Evolutionary conservation across 352 stramenopile genomes (phyloP).

Genomic region (Phytophthora idaei): DNA sequence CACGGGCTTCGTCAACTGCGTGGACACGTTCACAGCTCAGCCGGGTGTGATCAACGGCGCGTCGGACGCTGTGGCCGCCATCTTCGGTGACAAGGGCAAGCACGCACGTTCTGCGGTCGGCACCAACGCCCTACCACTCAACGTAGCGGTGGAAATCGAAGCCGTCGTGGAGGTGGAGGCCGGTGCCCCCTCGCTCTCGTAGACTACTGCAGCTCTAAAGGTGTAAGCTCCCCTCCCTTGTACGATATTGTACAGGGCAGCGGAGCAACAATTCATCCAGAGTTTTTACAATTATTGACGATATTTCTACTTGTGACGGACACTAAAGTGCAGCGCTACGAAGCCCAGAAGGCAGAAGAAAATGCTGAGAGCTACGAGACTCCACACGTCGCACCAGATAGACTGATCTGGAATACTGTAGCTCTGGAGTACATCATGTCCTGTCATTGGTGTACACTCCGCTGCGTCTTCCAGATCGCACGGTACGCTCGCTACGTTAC

Average conservation of each 20-base stretch:
- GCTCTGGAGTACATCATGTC: constrained; percentile 45
- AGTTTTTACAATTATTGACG: constrained; percentile 13
- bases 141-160: constrained; percentile 97
- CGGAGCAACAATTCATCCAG: constrained; percentile 15
- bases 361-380: constrained; percentile 43
- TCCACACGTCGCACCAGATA: constrained; percentile 36
- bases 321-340: constrained; percentile 33
- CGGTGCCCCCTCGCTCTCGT: constrained; percentile 33
- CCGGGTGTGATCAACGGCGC: constrained; percentile 96
- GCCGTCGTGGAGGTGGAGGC: constrained; percentile 93
- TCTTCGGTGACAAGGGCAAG: constrained; percentile 90
- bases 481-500: constrained; percentile 30
- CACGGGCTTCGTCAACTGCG: constrained; percentile 96
- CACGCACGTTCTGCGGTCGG: constrained; percentile 96
- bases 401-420: constrained; percentile 44
- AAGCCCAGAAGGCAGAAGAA: constrained; percentile 48
- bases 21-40: constrained; percentile 92
- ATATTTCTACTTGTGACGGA: constrained; percentile 28
- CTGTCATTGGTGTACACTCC: constrained; percentile 38
- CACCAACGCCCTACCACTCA: constrained; percentile 96
- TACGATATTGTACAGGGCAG: constrained; percentile 13
- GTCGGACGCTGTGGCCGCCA: constrained; percentile 81
- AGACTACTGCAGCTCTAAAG: constrained; percentile 9
- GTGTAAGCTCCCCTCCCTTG: constrained; percentile 10
- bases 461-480: constrained; percentile 26